phyloP scores from a whole-genome alignment of 2,329 filamentous ascomycete genomes.

The Fusarium pilosicola region DNA sequence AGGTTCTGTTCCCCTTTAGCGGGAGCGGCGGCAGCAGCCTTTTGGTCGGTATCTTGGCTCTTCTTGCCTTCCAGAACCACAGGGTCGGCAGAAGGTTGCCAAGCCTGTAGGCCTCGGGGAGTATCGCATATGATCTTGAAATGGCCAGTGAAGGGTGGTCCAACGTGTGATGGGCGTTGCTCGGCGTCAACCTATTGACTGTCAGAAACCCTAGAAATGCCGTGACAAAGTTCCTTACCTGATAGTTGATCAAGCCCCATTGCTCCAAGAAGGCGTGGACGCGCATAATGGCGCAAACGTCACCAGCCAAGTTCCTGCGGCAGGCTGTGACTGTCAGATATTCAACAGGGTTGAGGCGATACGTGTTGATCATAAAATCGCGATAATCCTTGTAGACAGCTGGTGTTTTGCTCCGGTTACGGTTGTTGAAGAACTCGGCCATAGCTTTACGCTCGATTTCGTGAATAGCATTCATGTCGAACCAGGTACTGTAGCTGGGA shows the following conservation, averaged over 20 bases:
- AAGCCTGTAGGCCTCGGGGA: slow-evolving; percentile 91
- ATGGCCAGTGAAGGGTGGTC: slow-evolving; percentile 95
- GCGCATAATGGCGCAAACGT: slow-evolving; percentile 99
- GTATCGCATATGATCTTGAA: slow-evolving; percentile 97
- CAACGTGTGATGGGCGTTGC: slow-evolving; percentile 92
- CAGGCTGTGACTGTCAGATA: slow-evolving; percentile 98
- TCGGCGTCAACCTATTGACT: slow-evolving; percentile 86
- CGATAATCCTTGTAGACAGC: slow-evolving; percentile 98
- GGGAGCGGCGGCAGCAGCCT: slow-evolving; percentile 71
- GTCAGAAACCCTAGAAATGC: slow-evolving; percentile 42
- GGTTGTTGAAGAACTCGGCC: slow-evolving; percentile 97
- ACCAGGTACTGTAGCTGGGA: slow-evolving; percentile 98
- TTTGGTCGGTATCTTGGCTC: slow-evolving; percentile 75
- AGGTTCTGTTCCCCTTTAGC: slow-evolving; percentile 86
- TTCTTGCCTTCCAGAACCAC: slow-evolving; percentile 70
- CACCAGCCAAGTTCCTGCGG: slow-evolving; percentile 91
- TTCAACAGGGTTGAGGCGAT: slow-evolving; percentile 92
- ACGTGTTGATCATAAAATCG: slow-evolving; percentile 99
- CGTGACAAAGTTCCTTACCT: slow-evolving; percentile 65
- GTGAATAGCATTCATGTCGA: slow-evolving; percentile 95
- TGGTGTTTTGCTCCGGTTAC: slow-evolving; percentile 97
- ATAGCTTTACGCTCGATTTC: slow-evolving; percentile 92
- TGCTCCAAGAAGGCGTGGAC: slow-evolving; percentile 98
- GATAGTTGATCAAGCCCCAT: slow-evolving; percentile 99
- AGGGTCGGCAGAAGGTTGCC: slow-evolving; percentile 88